Base-by-base conservation (phyloP, 352 stramenopile species). In the Globisporangium camurandrum region DNA sequence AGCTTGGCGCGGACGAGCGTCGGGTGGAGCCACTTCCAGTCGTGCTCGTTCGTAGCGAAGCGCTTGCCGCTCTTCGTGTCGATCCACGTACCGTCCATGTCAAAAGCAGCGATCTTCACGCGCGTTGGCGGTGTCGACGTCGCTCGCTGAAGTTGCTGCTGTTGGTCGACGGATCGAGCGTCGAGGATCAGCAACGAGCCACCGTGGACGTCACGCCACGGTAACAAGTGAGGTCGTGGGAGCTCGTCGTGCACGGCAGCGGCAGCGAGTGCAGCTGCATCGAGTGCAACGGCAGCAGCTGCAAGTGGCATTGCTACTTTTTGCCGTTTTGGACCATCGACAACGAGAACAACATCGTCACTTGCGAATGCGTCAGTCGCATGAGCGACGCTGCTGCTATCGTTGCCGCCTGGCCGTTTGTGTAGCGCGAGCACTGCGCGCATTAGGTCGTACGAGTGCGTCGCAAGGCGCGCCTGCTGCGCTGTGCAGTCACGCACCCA, bases 51-150 rank as follows among this genome's bases (percentile, higher is more conserved):
- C 42, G 74, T 65, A 23, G 83, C 74, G 40, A 90, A 92, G 37
- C 70, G 78, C 49, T 91, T 91, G 49, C 81, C 83, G 46, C 81
- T 94, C 55, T 89, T 92, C 33, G 83, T 94, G 36, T 75, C 62
- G 46, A 94, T 94, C 19, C 88, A 51, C 50, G 83, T 94, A 11
- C 76, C 68, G 47, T 94, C 83, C 49, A 94, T 59, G 56, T 94
- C 83, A 27, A 94, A 94, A 8, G 61, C 66, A 19, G 83, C 80
- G n/a, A 94, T 65, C 53, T 88, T 91, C 24, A 61, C n/a, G 23
- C 14, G 23, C 11, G 43, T n/a, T n/a, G n/a, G n/a, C 19, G 19
- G n/a, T 20, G 12, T 34, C 12, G 24, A 39, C 49, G 3, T 24
- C 2, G 10, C 4, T 8, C 17, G 9, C 19, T 20, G 17, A 11